Base-by-base conservation (phyloP, 2,329 filamentous ascomycete genomes). In the Aspergillus ustus region DNA sequence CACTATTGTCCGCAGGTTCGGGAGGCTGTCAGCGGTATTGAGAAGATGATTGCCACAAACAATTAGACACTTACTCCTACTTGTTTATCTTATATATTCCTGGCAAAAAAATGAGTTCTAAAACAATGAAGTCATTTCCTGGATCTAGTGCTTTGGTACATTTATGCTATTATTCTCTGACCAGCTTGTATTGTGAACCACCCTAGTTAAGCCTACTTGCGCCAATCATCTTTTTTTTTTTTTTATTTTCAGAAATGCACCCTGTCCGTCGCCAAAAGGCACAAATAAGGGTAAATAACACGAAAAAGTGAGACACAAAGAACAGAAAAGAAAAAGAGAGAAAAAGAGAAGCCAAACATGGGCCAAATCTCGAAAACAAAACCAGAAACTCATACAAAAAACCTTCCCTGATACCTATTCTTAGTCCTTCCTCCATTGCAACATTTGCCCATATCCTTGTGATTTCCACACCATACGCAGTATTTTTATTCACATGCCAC, bases 1-100 rank as follows among this genome's bases (percentile, higher is more conserved):
- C 95, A 99, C 79, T 99, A 91, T 75, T 93, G 91, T 69, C 94
- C 93, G 7, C 89, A 89, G 72, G 90, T 99, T 1, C 84, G 92
- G 67, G 92, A 96, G 71, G 90, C 89, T 1, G 81, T 91, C 4
- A 85, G 85, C 75, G 77, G 84, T 49, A 80, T 93, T 73, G 90
- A 93, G 74, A 92, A 91, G 82, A 83, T 82, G 50, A 78, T 91
- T 64, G 67, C 70, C 25, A 66, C 69, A n/a, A 55, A 51, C 58
- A 64, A 65, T 54, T 67, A 61, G 46, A 60, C 57, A 52, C 44
- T 25, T 25, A 25, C n/a, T 50, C 54, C 28, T 46, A 60, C 59
- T 50, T 53, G 29, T 56, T 50, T 57, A 55, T 55, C 45, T 48
- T 44, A 40, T 25, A 25, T 58, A 43, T 54, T 28, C 15, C 13